phyloP scores from a whole-genome alignment of 1,284 basidiomycete species.

The Boletus semigastroideus region DNA sequence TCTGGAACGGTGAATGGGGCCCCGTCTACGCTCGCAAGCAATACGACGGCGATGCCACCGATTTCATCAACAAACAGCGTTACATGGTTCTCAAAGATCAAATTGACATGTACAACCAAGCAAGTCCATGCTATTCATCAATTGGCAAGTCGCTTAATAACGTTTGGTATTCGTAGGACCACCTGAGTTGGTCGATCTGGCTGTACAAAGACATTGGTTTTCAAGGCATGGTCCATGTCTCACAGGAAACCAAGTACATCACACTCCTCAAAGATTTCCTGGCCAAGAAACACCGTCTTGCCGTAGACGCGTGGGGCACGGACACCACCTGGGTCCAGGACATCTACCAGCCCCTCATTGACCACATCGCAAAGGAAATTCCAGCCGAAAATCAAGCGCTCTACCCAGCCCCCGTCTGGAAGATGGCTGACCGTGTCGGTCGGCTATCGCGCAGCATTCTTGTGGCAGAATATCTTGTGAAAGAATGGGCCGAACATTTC shows the following conservation, averaged over 20 bases:
- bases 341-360: constrained; percentile 56
- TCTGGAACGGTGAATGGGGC: constrained; percentile 80
- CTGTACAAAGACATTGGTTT: constrained; percentile 85
- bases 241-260: constrained; percentile 69
- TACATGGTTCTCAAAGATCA: constrained; percentile 72
- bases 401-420: constrained; percentile 57
- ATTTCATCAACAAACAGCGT: constrained; percentile 65
- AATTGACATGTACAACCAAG: constrained; percentile 69
- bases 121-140: constrained; percentile 15
- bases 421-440: constrained; percentile 41
- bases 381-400: constrained; percentile 41
- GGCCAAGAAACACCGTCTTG: constrained; percentile 59
- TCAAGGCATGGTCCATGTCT: constrained; percentile 79
- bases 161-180: constrained; percentile 43
- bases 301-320: constrained; percentile 66
- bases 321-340: constrained; percentile 47
- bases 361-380: constrained; percentile 52
- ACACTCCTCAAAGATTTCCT: constrained; percentile 61
- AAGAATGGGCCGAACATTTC: constrained; percentile 67
- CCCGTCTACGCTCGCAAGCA: constrained; percentile 59
- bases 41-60: constrained; percentile 58
- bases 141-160: too few species aligned
- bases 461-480: constrained; percentile 60
- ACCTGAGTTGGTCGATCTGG: constrained; percentile 81
- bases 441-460: constrained; percentile 58